Conservation (phyloP, 306 rosid genomes). For the Senna siamea region DNA sequence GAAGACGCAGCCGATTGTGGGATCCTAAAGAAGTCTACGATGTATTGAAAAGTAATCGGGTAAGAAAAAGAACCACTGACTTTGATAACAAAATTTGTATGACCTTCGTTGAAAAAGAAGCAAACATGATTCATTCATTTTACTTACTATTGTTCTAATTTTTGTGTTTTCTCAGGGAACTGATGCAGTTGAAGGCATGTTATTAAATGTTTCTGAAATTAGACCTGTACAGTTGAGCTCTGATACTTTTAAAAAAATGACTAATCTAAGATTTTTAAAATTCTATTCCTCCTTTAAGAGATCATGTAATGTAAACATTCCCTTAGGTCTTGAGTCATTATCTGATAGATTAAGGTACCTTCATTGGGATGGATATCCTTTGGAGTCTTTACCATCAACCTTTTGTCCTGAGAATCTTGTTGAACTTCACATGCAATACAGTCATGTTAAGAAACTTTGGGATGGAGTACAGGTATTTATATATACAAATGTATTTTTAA, state of each 20-base stretch:
- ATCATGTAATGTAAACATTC: neutral
- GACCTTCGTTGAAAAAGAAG: neutral
- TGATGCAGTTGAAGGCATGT: slow-evolving; percentile 32
- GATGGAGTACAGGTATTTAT: slow-evolving; percentile 12
- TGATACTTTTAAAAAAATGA: slow-evolving; percentile 37
- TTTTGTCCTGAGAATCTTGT: slow-evolving; percentile 5
- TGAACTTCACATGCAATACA: neutral
- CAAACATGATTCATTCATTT: neutral
- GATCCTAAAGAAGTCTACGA: slow-evolving; percentile 34
- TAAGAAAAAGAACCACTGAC: slow-evolving; percentile 7
- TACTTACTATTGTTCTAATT: neutral
- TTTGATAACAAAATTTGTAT: neutral
- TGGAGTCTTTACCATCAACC: neutral
- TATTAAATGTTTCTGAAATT: slow-evolving; percentile 20
- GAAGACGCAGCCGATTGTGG: slow-evolving; percentile 27
- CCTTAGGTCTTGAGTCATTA: neutral
- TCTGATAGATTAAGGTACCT: slow-evolving; percentile 1
- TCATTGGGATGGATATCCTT: slow-evolving; percentile 12
- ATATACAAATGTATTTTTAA: neutral
- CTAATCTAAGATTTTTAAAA: slow-evolving; percentile 11
- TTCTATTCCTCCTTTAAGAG: neutral
- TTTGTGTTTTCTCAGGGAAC: slow-evolving; percentile 33
- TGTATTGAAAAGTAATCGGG: slow-evolving; percentile 32
- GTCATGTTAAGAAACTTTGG: slow-evolving; percentile 27
- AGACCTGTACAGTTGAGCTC: neutral